Evolutionary conservation across 768 basidiomycete genomes (phyloP).

Genomic region (Termitomyces sp.): DNA sequence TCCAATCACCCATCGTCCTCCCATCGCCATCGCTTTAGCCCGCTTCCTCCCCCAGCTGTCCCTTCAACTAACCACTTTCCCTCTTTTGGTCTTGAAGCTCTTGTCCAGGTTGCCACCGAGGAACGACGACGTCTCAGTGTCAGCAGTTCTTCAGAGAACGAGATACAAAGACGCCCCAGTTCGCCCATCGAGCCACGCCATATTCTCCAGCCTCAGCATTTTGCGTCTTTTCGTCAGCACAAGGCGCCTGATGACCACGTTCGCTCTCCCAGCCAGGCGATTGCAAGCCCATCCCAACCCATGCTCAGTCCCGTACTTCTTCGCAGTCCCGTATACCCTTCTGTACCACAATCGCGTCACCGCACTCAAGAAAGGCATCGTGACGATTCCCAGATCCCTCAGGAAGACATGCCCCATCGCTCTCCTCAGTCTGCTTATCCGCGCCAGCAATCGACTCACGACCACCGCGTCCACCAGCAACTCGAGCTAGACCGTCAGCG

Average conservation of each 20-base stretch:
- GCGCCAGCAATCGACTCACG: slow-evolving; percentile 10
- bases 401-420: slow-evolving; percentile 13
- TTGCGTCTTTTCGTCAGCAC: slow-evolving; percentile 11
- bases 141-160: slow-evolving; percentile 19
- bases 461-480: slow-evolving; percentile 20
- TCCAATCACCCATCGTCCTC: slow-evolving; percentile 14
- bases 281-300: slow-evolving; percentile 10
- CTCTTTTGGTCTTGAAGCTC: slow-evolving; percentile 52
- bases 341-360: slow-evolving; percentile 8
- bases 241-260: slow-evolving; percentile 7
- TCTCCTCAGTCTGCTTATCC: slow-evolving; percentile 9
- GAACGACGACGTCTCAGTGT: slow-evolving; percentile 52
- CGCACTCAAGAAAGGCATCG: slow-evolving; percentile 6
- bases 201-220: slow-evolving; percentile 14
- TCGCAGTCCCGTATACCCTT: slow-evolving; percentile 12
- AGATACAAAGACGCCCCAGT: slow-evolving; percentile 16
- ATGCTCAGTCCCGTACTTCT: slow-evolving; percentile 2
- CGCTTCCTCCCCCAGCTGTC: slow-evolving; percentile 11
- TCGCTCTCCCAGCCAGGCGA: slow-evolving; percentile 9
- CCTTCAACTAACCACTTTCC: slow-evolving; percentile 16
- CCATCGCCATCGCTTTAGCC: slow-evolving; percentile 11
- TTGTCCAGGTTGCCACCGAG: slow-evolving; percentile 69
- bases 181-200: slow-evolving; percentile 20
- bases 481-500: slow-evolving; percentile 22
- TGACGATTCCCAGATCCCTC: slow-evolving; percentile 11